Evolutionary conservation across 108 stramenopile genomes (phyloP).

Genomic region (Nitzschia palea): DNA sequence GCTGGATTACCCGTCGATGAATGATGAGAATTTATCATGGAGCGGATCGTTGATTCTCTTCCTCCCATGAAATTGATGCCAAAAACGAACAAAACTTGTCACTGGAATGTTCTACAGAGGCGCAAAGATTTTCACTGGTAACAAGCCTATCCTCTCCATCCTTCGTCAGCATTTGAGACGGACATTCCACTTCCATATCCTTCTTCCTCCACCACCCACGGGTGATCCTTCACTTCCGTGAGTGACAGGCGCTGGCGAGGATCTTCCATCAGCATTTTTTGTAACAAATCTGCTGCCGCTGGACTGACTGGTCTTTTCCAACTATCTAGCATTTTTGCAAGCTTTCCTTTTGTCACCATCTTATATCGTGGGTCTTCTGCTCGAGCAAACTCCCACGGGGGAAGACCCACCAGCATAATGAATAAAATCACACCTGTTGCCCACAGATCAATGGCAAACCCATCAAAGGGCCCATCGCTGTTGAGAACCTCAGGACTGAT

Average conservation of each 20-base stretch:
- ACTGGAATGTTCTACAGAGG: too few species aligned
- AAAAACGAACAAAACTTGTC: too few species aligned
- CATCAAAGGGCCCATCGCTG: constrained; percentile 65
- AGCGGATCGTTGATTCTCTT: too few species aligned
- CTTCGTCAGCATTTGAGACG: constrained; percentile 9
- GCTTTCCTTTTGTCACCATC: constrained; percentile 44
- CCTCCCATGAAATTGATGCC: too few species aligned
- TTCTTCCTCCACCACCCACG: constrained; percentile 61
- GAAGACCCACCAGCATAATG: constrained; percentile 81
- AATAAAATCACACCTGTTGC: constrained; percentile 88
- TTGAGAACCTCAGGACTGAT: constrained; percentile 86
- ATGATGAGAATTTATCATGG: too few species aligned
- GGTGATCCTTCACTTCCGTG: constrained; percentile 72
- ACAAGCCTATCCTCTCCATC: constrained; percentile 34
- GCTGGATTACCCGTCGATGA: too few species aligned
- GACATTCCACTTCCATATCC: background rate
- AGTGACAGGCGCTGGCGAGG: constrained; percentile 72
- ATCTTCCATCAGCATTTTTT: constrained; percentile 73
- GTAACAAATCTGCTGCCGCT: constrained; percentile 62
- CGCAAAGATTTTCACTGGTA: too few species aligned
- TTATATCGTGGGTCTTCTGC: constrained; percentile 51
- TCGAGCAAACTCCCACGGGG: constrained; percentile 73
- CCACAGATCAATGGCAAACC: constrained; percentile 91
- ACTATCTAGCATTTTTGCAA: constrained; percentile 46
- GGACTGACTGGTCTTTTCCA: constrained; percentile 61